phyloP scores from a whole-genome alignment of 768 basidiomycete genomes.

The Pleurotus sapidus region DNA sequence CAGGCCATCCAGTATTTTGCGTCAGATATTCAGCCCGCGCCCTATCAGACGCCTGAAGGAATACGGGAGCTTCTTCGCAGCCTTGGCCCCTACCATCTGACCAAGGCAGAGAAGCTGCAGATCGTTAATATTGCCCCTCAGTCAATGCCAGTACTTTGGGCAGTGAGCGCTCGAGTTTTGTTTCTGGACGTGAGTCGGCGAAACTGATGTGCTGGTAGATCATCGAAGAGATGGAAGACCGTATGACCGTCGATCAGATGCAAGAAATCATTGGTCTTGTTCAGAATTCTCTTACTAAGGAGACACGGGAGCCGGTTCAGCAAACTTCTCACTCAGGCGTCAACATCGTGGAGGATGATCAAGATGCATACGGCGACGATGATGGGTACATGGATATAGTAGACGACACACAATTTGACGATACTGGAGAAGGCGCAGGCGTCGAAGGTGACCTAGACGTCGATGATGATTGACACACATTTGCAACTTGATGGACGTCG shows the following conservation, averaged over 20 bases:
- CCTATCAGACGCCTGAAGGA: constrained; percentile 58
- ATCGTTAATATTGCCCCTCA: constrained; percentile 84
- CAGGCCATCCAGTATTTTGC: constrained; percentile 88
- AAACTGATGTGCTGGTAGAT: constrained; percentile 47
- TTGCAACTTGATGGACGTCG: no score
- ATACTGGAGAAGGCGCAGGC: constrained; percentile 62
- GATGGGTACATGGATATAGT: constrained; percentile 30
- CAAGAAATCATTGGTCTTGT: constrained; percentile 65
- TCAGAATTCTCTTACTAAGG: constrained; percentile 33
- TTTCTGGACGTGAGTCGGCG: no score
- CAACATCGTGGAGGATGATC: constrained; percentile 11
- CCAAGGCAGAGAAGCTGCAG: constrained; percentile 91
- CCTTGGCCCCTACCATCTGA: constrained; percentile 69
- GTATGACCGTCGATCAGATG: constrained; percentile 62
- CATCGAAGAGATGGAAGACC: constrained; percentile 87
- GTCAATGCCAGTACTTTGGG: constrained; percentile 32
- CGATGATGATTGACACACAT: constrained; percentile 44
- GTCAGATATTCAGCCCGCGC: constrained; percentile 68
- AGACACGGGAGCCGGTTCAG: background rate
- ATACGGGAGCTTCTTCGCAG: constrained; percentile 64
- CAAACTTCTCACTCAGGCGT: no score
- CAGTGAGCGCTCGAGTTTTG: constrained; percentile 28
- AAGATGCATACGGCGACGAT: constrained; percentile 32
- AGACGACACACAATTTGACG: constrained; percentile 61
- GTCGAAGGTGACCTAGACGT: constrained; percentile 72